These are phyloP conservation scores for Xylariaceae sp. DNA, from an alignment of 2,329 filamentous ascomycete genomes.

Conservation along the genomic window DNA sequence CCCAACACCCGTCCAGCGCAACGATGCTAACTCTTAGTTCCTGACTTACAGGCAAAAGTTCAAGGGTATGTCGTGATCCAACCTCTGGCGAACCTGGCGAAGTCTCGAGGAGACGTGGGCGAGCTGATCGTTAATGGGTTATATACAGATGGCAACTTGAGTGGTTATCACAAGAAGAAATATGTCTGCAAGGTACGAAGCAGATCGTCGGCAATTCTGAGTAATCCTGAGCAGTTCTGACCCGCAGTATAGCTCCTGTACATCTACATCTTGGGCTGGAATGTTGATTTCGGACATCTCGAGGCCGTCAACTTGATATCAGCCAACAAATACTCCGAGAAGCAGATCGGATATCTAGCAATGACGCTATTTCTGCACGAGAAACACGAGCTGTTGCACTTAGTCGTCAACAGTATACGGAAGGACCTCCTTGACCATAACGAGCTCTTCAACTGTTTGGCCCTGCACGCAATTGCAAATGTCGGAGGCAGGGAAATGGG, in stretches of 20 bases:
- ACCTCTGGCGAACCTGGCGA: constrained; percentile 9
- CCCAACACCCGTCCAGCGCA: constrained; percentile 11
- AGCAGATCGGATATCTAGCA: constrained; percentile 97
- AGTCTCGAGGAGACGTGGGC: constrained; percentile 3
- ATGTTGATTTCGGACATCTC: constrained; percentile 97
- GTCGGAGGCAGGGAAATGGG: constrained; percentile 97
- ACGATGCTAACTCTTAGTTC: constrained; percentile 20
- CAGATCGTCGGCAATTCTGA: constrained; percentile 3
- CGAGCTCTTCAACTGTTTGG: constrained; percentile 95
- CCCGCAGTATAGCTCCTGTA: constrained; percentile 72
- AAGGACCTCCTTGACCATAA: constrained; percentile 95
- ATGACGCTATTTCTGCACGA: constrained; percentile 98
- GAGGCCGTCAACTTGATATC: constrained; percentile 98
- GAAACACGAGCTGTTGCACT: constrained; percentile 90
- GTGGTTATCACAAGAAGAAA: constrained; percentile 99
- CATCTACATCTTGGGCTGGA: constrained; percentile 98
- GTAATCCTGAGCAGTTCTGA: constrained; percentile 30
- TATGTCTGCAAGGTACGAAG: constrained; percentile 88
- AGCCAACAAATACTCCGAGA: constrained; percentile 96
- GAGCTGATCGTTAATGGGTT: constrained; percentile 27
- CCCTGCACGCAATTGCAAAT: constrained; percentile 96
- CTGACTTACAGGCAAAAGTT: constrained; percentile 75
- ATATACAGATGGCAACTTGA: constrained; percentile 82
- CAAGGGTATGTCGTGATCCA: constrained; percentile 61
- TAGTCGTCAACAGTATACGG: constrained; percentile 97